Percentiles rank a stretch among this genome's conserved stretches.
These are phyloP conservation scores for Malus sieversii DNA, from an alignment of 306 rosid genomes.

Conservation along the genomic window DNA sequence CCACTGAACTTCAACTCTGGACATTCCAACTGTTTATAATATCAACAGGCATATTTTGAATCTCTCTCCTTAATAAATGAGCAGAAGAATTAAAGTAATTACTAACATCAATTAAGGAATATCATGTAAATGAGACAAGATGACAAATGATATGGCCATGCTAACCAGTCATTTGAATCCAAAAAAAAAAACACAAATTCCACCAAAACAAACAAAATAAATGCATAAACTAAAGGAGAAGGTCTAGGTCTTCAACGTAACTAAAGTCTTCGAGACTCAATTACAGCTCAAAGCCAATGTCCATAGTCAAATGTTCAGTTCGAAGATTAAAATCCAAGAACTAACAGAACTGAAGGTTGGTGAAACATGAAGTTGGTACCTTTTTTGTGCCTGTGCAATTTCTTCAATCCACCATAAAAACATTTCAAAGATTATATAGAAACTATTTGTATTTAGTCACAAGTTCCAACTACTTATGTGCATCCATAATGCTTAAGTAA, in stretches of 20 bases:
- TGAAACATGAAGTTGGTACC: not conserved
- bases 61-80: conserved; percentile 4
- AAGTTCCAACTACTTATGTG: not conserved
- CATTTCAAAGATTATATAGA: not conserved
- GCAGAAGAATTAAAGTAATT: not conserved
- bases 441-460: not conserved
- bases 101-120: not conserved
- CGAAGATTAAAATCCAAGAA: not conserved
- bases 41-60: conserved; percentile 33
- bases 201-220: not conserved
- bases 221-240: not conserved
- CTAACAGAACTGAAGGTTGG: not conserved
- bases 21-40: conserved; percentile 80
- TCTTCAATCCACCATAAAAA: not conserved
- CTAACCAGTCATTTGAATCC: not conserved
- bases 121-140: not conserved
- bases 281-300: not conserved
- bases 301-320: not conserved
- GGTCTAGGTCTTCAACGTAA: not conserved
- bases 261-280: not conserved
- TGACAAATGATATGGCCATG: not conserved
- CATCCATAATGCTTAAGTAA: not conserved
- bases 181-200: not conserved
- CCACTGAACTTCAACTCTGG: conserved; percentile 93
- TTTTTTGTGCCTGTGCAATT: not conserved